Evolutionary conservation across 2,329 filamentous ascomycete genomes (phyloP).

Genomic region (Aspergillus neotritici): DNA sequence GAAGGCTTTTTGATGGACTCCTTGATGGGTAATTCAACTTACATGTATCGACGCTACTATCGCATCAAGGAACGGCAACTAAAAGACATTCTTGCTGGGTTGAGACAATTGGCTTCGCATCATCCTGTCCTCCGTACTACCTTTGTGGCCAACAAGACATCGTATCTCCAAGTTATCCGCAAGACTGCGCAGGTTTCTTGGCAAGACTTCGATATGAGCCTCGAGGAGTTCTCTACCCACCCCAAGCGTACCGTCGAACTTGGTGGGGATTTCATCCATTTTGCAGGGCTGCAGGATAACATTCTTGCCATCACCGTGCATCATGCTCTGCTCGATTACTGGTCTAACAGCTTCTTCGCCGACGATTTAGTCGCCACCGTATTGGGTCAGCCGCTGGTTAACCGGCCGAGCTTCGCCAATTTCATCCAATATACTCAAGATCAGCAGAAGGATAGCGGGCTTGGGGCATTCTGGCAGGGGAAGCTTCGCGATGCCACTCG

Average conservation of each 20-base stretch:
- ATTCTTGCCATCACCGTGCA: conserved; percentile 27
- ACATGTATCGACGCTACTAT: conserved; percentile 6
- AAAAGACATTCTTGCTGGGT: conserved; percentile 3
- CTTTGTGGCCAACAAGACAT: conserved; percentile 6
- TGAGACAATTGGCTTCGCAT: conserved; percentile 1
- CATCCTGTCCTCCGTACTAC: conserved; percentile 8
- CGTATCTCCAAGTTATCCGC: conserved; percentile 10
- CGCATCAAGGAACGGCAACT: conserved; percentile 2
- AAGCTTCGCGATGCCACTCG: conserved; percentile 4
- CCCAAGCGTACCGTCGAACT: conserved; percentile 4
- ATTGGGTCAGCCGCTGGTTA: not conserved
- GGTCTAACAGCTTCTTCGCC: conserved; percentile 27
- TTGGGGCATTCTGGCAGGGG: conserved; percentile 6
- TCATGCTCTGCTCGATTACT: conserved; percentile 31
- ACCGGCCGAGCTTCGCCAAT: conserved; percentile 3
- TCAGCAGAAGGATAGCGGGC: not conserved
- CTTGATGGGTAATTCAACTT: conserved; percentile 1
- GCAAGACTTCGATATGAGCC: conserved; percentile 3
- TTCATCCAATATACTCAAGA: conserved; percentile 5
- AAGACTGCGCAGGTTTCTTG: conserved; percentile 4
- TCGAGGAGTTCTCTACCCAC: not conserved
- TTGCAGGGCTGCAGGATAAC: conserved; percentile 8
- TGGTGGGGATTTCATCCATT: conserved; percentile 8
- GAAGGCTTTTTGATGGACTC: conserved; percentile 4
- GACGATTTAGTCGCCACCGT: conserved; percentile 16